A percentile compares a stretch with the other conserved stretches of the same genome.
These are phyloP conservation scores for Fraxinus pennsylvanica DNA, from an alignment of 257 asterid genomes.

Conservation along the genomic window DNA sequence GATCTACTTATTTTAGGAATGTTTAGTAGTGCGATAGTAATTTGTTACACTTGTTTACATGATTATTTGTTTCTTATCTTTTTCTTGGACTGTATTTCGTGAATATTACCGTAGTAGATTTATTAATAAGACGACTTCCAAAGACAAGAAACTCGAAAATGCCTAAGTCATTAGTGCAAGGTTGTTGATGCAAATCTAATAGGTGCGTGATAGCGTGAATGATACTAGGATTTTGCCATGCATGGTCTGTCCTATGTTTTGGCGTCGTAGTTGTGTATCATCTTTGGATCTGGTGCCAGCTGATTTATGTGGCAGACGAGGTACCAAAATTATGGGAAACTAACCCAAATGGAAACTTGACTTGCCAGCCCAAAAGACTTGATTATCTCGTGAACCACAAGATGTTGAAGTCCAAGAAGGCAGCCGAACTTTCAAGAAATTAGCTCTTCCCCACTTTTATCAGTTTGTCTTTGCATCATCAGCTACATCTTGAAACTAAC, in stretches of 20 bases:
- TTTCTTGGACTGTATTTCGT: background rate
- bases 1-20: background rate
- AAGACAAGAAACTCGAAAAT: background rate
- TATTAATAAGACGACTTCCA: background rate
- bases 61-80: background rate
- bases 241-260: background rate
- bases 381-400: background rate
- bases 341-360: background rate
- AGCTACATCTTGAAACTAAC: background rate
- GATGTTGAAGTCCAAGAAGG: background rate
- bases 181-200: background rate
- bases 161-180: background rate
- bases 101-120: background rate
- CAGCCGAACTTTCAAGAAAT: background rate
- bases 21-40: background rate
- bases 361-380: background rate
- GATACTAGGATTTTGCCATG: background rate
- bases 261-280: background rate
- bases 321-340: background rate
- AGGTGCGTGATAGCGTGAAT: background rate
- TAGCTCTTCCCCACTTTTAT: background rate
- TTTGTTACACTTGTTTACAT: background rate
- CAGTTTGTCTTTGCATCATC: background rate
- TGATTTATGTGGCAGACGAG: background rate
- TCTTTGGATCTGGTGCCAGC: background rate